Percentiles rank a stretch among this genome's conserved stretches.
These are phyloP conservation scores for Keithomyces neogunnii DNA, from an alignment of 2,329 filamentous ascomycete species.

Conservation along the genomic window DNA sequence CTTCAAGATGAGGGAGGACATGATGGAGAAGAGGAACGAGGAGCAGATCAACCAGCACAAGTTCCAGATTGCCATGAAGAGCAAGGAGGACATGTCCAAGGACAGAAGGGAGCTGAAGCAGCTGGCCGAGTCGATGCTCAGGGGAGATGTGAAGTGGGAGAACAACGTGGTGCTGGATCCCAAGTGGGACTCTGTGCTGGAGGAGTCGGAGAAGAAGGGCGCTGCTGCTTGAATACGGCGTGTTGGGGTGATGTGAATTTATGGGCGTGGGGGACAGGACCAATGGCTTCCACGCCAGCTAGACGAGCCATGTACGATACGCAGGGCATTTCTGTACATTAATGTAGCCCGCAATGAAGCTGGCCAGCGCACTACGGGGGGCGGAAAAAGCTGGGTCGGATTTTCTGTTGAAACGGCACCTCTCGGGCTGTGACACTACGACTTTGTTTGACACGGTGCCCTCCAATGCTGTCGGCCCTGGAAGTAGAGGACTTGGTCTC, in stretches of 20 bases:
- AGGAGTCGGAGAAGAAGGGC: conserved; percentile 14
- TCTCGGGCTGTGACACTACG: too few relatives aligned
- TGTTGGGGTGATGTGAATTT: neutral
- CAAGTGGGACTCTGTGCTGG: conserved; percentile 33
- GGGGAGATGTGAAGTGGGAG: conserved; percentile 53
- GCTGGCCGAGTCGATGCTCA: conserved; percentile 54
- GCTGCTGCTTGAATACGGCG: conserved; percentile 1
- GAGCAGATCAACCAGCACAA: conserved; percentile 23
- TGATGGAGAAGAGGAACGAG: conserved; percentile 31
- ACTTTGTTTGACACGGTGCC: neutral
- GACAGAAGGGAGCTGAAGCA: conserved; percentile 45
- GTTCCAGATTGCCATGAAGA: conserved; percentile 28
- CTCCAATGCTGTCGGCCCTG: conserved; percentile 50
- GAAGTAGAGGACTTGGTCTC: conserved; percentile 63
- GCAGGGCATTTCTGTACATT: conserved; percentile 22
- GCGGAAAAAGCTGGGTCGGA: conserved; percentile 14
- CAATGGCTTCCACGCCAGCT: neutral
- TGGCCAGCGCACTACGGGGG: conserved; percentile 10
- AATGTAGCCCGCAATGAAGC: conserved; percentile 17
- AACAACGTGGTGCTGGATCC: conserved; percentile 36
- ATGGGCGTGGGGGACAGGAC: neutral
- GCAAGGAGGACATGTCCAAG: conserved; percentile 31
- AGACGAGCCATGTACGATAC: conserved; percentile 16
- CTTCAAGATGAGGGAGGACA: conserved; percentile 43
- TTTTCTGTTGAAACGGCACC: conserved; percentile 6